Conservation (phyloP, 108 stramenopile genomes). For the Schizochytrium sp. region DNA sequence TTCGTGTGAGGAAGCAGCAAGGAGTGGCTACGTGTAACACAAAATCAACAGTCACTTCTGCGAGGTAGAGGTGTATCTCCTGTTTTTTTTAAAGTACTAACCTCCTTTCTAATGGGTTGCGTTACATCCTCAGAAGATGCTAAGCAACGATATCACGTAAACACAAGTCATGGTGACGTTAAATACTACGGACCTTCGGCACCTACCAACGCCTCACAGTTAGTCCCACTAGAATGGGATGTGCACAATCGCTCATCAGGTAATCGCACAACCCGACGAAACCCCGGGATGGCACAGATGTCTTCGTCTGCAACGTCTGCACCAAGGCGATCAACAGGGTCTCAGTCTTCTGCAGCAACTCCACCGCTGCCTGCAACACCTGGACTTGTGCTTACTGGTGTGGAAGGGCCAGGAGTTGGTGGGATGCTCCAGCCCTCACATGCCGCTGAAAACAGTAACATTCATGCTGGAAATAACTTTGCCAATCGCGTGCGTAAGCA, state of each 20-base stretch:
- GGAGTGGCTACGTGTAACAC: too few relatives aligned
- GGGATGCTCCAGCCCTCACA: neutral
- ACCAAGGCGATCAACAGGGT: neutral
- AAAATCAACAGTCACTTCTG: too few relatives aligned
- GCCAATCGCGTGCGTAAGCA: neutral
- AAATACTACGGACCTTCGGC: constrained; percentile 10
- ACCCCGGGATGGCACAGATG: neutral
- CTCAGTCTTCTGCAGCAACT: neutral
- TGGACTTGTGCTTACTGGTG: neutral
- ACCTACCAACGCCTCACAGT: neutral
- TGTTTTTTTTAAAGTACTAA: too few relatives aligned
- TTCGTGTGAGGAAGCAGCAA: too few relatives aligned
- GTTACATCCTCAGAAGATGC: constrained; percentile 17
- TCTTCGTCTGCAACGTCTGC: neutral
- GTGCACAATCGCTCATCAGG: neutral
- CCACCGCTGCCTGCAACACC: constrained; percentile 19
- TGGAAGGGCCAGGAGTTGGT: constrained; percentile 8
- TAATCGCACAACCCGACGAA: too few relatives aligned
- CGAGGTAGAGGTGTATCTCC: too few relatives aligned
- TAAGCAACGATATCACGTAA: neutral
- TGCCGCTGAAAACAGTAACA: neutral
- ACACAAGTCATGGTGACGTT: neutral
- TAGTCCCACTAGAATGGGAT: neutral
- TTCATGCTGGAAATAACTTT: neutral
- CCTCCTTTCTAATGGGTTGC: neutral